Conservation (phyloP, 768 basidiomycete species). For the Imleria badia region DNA sequence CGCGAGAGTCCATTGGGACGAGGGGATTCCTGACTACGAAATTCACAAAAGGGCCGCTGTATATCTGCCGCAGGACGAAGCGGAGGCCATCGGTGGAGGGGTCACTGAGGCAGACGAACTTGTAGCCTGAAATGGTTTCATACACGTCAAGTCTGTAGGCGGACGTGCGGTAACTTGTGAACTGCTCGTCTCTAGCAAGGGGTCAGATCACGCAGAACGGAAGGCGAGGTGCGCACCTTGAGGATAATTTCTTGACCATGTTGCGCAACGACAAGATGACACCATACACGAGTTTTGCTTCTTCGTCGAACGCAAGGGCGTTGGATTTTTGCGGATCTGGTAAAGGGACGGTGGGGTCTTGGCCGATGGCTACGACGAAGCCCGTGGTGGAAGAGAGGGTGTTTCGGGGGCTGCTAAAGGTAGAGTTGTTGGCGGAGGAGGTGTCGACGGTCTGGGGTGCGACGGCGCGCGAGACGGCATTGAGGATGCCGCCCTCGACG, state of each 20-base stretch:
- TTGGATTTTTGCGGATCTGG: slow-evolving; percentile 35
- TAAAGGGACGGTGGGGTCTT: slow-evolving; percentile 39
- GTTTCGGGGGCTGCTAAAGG: slow-evolving; percentile 59
- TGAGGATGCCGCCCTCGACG: slow-evolving; percentile 68
- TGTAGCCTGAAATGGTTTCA: slow-evolving; percentile 90
- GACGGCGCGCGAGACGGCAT: slow-evolving; percentile 76
- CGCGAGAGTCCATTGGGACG: slow-evolving; percentile 76
- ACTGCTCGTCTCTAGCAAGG: slow-evolving; percentile 75
- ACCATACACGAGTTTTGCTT: slow-evolving; percentile 96
- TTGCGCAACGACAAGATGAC: slow-evolving; percentile 88
- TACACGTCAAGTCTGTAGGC: slow-evolving; percentile 92
- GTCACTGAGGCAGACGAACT: slow-evolving; percentile 93
- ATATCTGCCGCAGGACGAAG: slow-evolving; percentile 82
- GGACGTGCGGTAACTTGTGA: slow-evolving; percentile 87
- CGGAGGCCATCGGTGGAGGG: slow-evolving; percentile 81
- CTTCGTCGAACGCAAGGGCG: slow-evolving; percentile 90
- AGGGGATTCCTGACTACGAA: slow-evolving; percentile 93
- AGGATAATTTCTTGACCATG: slow-evolving; percentile 93
- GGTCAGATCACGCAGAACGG: background rate
- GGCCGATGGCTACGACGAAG: slow-evolving; percentile 60
- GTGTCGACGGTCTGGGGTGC: slow-evolving; percentile 35
- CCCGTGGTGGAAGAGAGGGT: slow-evolving; percentile 65
- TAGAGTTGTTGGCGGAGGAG: slow-evolving; percentile 35
- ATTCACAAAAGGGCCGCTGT: slow-evolving; percentile 91
- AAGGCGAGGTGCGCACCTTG: slow-evolving; percentile 44